These are phyloP conservation scores for Clavulina sp. DNA, from an alignment of 768 basidiomycete genomes.

Conservation along the genomic window DNA sequence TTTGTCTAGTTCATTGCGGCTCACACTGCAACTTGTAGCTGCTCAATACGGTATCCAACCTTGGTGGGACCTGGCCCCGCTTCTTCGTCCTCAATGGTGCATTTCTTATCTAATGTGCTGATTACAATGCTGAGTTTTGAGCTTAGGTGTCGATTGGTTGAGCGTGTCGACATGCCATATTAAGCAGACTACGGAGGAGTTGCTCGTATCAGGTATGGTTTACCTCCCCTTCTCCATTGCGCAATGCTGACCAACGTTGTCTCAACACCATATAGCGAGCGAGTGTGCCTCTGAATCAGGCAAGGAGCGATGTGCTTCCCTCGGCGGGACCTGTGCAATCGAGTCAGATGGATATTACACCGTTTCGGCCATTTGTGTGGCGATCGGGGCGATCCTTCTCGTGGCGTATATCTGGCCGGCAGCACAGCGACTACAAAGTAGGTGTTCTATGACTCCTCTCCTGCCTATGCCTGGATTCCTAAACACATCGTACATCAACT, in stretches of 20 bases:
- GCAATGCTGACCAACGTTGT: conserved; percentile 6
- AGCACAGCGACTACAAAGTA: conserved; percentile 72
- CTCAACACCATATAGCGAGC: conserved; percentile 27
- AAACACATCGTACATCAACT: too few relatives aligned
- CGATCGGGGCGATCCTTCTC: conserved; percentile 56
- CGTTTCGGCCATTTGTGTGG: conserved; percentile 61
- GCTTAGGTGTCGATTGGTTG: conserved; percentile 68
- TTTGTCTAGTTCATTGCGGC: background rate
- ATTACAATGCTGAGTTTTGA: background rate
- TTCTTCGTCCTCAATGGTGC: conserved; percentile 86
- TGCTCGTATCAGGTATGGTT: conserved; percentile 24
- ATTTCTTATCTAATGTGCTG: conserved; percentile 4
- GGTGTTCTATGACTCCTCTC: too few relatives aligned
- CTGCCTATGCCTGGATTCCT: too few relatives aligned
- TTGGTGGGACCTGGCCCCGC: conserved; percentile 97
- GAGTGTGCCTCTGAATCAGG: conserved; percentile 93
- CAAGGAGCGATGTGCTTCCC: conserved; percentile 52
- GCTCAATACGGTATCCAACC: conserved; percentile 86
- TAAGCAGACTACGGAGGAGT: conserved; percentile 22
- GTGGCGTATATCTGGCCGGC: conserved; percentile 67
- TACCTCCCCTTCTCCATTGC: conserved; percentile 26
- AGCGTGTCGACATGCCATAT: conserved; percentile 72
- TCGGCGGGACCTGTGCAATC: conserved; percentile 66
- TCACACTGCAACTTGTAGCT: conserved; percentile 31
- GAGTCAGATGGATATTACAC: conserved; percentile 87